Conservation (phyloP, 2,329 filamentous ascomycete species). For the Penicillium crustosum region DNA sequence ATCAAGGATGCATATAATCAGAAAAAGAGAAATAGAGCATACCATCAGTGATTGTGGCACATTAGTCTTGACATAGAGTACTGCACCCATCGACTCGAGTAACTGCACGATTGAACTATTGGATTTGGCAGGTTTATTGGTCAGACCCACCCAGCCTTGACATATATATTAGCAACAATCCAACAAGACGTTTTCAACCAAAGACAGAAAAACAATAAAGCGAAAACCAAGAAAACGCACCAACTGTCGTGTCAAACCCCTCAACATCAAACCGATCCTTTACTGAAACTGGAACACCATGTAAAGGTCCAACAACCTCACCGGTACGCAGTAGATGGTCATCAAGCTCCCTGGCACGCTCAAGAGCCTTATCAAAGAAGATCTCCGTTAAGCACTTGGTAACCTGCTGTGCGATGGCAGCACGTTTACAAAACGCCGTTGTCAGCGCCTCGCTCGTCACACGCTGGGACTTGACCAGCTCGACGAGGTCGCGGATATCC, state of each 20-base stretch:
- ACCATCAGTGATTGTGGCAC: no score
- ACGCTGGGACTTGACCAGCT: slow-evolving; percentile 9
- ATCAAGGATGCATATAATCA: no score
- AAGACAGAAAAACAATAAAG: neutral
- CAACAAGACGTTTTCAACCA: neutral
- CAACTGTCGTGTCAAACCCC: slow-evolving; percentile 29
- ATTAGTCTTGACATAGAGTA: slow-evolving; percentile 49
- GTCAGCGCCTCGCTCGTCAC: slow-evolving; percentile 16
- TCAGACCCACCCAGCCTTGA: slow-evolving; percentile 49
- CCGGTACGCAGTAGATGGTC: slow-evolving; percentile 51
- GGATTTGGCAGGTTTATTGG: slow-evolving; percentile 27
- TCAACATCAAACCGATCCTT: slow-evolving; percentile 67
- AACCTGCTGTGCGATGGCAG: slow-evolving; percentile 14
- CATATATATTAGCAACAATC: neutral
- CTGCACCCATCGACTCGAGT: slow-evolving; percentile 43
- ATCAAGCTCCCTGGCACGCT: slow-evolving; percentile 52
- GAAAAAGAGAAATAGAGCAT: no score
- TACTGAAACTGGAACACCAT: slow-evolving; percentile 60
- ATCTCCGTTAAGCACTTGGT: slow-evolving; percentile 27
- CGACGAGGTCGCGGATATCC: slow-evolving; percentile 20
- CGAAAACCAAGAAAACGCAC: slow-evolving; percentile 12
- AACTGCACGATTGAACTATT: slow-evolving; percentile 30
- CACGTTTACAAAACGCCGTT: slow-evolving; percentile 15
- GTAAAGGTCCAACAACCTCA: slow-evolving; percentile 60
- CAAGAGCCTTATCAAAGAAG: slow-evolving; percentile 56